Conservation (phyloP, 1,284 basidiomycete species). For the Golubevia sp. region DNA sequence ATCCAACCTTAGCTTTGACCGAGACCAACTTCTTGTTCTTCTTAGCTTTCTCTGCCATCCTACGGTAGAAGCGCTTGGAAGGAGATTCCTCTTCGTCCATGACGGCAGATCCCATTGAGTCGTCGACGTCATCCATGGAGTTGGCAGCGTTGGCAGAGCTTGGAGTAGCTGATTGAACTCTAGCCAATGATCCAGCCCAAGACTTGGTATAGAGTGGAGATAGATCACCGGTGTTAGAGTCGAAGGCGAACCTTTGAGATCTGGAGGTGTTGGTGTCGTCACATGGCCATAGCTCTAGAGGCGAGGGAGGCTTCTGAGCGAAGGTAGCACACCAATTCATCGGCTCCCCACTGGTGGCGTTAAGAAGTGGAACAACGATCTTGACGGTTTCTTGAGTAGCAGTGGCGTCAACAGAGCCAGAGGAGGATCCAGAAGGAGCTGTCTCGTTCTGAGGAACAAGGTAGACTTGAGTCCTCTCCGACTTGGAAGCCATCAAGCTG, state of each 20-base stretch:
- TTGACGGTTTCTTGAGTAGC: conserved; percentile 18
- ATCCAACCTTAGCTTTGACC: neutral
- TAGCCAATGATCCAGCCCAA: neutral
- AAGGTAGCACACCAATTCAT: conserved; percentile 10
- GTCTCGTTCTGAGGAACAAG: conserved; percentile 9
- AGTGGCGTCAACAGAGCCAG: neutral
- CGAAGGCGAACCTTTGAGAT: neutral
- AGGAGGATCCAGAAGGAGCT: neutral
- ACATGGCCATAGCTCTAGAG: conserved; percentile 6
- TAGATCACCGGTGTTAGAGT: neutral
- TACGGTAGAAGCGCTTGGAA: neutral
- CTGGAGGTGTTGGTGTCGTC: conserved; percentile 1
- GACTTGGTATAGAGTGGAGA: neutral
- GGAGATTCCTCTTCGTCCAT: neutral
- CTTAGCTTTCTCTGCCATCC: neutral
- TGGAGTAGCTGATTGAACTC: neutral
- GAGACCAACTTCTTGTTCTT: neutral
- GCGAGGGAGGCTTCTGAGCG: conserved; percentile 4
- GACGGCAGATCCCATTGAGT: neutral
- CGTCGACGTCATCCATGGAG: neutral
- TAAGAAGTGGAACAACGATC: conserved; percentile 21
- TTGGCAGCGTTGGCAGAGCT: too few relatives aligned
- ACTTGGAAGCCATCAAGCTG: conserved; percentile 11
- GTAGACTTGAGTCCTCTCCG: conserved; percentile 13
- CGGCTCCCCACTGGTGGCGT: conserved; percentile 8